Base-by-base conservation (phyloP, 2,329 filamentous ascomycete species). In the Trichoderma polysporum region DNA sequence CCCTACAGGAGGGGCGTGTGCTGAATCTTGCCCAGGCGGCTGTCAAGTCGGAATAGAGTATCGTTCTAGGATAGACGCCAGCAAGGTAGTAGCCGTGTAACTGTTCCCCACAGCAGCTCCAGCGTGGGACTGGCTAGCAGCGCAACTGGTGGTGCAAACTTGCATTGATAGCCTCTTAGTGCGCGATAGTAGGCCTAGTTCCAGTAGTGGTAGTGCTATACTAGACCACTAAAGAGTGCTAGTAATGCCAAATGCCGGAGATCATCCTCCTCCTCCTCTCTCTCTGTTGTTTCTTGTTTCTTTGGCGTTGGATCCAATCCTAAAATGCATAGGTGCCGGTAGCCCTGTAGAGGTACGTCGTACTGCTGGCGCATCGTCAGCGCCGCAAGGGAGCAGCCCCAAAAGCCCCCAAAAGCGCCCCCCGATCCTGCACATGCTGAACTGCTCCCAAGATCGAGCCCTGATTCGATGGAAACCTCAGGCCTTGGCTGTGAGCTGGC, bases 361-460 rank as follows among this genome's bases (percentile, higher is more conserved):
- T 19, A 22, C n/a, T 45, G 37, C 39, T 41, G 56, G 56, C 56
- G 39, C 39, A 33, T 31, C 39, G 19, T 31, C 47, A 22, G 41
- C 57, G 19, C 49, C 59, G 25, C 41, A 47, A 25, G 31, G n/a
- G 29, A 22, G n/a, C 12, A n/a, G n/a, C 41, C 12, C n/a, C n/a
- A 2, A 45, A 41, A 41, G 39, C 39, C 17, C 39, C 49, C 19
- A 19, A 49, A 31, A 53, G 50, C 25, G 6, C 31, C 15, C 47
- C 47, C 17, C 50, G 47, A 62, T 62, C 60, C 60, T 63, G 60
- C 60, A 52, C 49, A 15, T 49, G 57, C 57, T 49, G 57, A 63
- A 27, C n/a, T 45, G 49, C 22, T 41, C 49, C 49, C 52, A 49
- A 25, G 47, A 62, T 62, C 59, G 57, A n/a, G 56, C 5, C 56